Evolutionary conservation across 1,284 basidiomycete species (phyloP).

Genomic region (Tilletiopsis washingtonensis): DNA sequence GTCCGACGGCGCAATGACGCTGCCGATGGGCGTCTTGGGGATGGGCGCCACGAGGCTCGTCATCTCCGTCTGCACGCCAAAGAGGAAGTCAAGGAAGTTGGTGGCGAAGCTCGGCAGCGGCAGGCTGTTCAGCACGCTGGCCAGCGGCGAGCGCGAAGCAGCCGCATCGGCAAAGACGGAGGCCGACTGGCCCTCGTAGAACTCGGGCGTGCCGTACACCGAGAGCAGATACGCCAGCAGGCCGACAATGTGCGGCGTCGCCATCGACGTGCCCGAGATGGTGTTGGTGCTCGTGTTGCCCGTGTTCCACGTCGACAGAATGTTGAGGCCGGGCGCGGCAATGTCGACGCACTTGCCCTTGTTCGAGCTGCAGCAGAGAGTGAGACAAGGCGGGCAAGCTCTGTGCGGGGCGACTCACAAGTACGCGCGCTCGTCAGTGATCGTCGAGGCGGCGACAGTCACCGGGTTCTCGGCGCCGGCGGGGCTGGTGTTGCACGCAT

Average conservation of each 20-base stretch:
- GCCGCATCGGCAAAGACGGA: neutral
- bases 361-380: too few species aligned
- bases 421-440: constrained; percentile 70
- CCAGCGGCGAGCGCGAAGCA: constrained; percentile 18
- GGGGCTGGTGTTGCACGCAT: constrained; percentile 75
- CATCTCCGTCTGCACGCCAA: constrained; percentile 15
- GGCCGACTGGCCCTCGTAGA: constrained; percentile 11
- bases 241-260: constrained; percentile 54
- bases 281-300: constrained; percentile 58
- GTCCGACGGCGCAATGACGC: constrained; percentile 52
- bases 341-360: constrained; percentile 64
- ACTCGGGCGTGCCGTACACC: constrained; percentile 47
- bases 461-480: constrained; percentile 60
- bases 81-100: constrained; percentile 31
- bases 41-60: constrained; percentile 20
- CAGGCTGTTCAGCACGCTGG: constrained; percentile 36
- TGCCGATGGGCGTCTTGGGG: constrained; percentile 50
- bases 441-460: constrained; percentile 60
- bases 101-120: constrained; percentile 30
- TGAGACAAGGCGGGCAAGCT: too few species aligned
- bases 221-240: constrained; percentile 58
- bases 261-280: constrained; percentile 61
- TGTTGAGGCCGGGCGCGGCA: constrained; percentile 74
- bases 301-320: constrained; percentile 51
- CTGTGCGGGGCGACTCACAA: too few species aligned